Percentiles rank a stretch among this genome's conserved stretches.
Evolutionary conservation across 192 early-diverging fungal species (phyloP).

Genomic region (Umbelopsis isabellina): DNA sequence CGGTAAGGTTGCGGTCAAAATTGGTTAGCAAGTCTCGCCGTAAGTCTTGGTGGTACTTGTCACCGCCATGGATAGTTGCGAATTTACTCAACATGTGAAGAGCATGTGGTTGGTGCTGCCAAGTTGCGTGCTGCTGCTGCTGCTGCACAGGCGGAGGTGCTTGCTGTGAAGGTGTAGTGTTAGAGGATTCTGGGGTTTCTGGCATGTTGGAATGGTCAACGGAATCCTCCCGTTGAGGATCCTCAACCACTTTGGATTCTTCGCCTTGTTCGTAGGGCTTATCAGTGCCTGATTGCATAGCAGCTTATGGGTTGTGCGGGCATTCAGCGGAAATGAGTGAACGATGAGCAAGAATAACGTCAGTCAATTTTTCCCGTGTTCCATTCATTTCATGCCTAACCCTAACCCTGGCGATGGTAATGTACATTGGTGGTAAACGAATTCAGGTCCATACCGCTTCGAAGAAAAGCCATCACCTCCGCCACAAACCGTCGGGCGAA

Average conservation of each 20-base stretch:
- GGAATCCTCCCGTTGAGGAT: no score
- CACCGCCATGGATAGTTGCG: slow-evolving; percentile 26
- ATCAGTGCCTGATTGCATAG: slow-evolving; percentile 16
- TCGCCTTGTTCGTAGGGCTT: slow-evolving; percentile 1
- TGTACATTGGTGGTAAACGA: slow-evolving; percentile 17
- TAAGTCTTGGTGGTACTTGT: slow-evolving; percentile 29
- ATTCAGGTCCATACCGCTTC: slow-evolving; percentile 13
- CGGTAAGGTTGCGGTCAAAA: slow-evolving; percentile 39
- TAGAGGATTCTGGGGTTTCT: not conserved
- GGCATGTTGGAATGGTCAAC: not conserved
- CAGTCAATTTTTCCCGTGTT: not conserved
- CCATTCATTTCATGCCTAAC: not conserved
- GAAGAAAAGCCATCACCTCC: slow-evolving; percentile 25
- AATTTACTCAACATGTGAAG: slow-evolving; percentile 32
- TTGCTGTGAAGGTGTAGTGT: not conserved
- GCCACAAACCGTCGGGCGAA: slow-evolving; percentile 17
- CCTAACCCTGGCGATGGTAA: slow-evolving; percentile 12
- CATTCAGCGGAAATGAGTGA: not conserved
- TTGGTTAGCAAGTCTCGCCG: slow-evolving; percentile 30
- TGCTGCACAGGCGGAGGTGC: not conserved
- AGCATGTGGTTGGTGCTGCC: slow-evolving; percentile 10
- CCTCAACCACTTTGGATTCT: not conserved
- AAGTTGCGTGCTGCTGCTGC: slow-evolving; percentile 8
- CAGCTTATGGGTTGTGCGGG: not conserved
- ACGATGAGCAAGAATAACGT: slow-evolving; percentile 6